Conservation (phyloP, 2,329 filamentous ascomycete genomes). For the Clonostachys solani region DNA sequence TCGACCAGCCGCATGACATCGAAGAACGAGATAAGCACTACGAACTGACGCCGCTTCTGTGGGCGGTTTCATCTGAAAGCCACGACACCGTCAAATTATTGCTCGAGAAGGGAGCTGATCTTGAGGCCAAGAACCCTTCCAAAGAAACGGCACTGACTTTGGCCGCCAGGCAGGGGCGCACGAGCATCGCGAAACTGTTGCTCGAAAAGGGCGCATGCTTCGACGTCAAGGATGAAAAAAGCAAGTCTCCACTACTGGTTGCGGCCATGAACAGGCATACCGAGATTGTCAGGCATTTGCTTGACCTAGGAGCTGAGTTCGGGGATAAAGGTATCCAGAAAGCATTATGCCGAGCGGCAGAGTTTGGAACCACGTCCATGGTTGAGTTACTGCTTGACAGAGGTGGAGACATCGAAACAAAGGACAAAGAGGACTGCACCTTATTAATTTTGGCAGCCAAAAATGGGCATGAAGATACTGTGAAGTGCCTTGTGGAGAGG, state of each 20-base stretch:
- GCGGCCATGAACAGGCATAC: slow-evolving; percentile 4
- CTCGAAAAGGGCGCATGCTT: neutral
- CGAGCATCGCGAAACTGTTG: neutral
- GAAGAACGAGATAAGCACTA: neutral
- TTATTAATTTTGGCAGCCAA: no score
- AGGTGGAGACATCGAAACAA: no score
- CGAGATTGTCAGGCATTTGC: slow-evolving; percentile 2
- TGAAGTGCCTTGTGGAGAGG: neutral
- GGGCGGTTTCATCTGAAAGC: neutral
- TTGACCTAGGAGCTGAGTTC: neutral
- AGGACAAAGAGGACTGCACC: no score
- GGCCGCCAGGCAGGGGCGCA: slow-evolving; percentile 1
- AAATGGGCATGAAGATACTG: no score
- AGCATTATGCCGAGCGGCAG: no score
- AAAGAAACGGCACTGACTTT: neutral
- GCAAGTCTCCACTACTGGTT: neutral
- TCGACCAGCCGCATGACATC: neutral
- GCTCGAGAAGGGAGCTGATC: neutral
- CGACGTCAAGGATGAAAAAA: neutral
- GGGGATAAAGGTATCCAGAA: neutral
- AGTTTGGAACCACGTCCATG: no score
- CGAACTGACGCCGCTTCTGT: neutral
- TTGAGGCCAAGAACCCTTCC: neutral
- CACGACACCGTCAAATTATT: neutral
- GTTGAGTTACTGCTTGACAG: no score